Conservation (phyloP, 169 alveolate species). For the Plasmodium ovale region DNA sequence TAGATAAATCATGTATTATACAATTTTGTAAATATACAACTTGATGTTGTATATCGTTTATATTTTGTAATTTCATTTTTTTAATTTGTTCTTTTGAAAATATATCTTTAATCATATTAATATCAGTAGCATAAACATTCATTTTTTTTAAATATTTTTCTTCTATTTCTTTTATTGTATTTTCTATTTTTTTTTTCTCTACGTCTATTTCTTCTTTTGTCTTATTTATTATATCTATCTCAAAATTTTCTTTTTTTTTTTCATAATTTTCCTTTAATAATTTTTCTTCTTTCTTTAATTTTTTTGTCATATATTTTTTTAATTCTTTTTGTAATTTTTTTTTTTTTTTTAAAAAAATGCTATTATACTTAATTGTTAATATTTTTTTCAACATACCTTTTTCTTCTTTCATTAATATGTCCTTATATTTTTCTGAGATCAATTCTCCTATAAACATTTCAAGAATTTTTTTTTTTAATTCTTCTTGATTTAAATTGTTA, state of each 20-base stretch:
- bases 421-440: conserved; percentile 28
- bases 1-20: conserved; percentile 54
- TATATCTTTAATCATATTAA: conserved; percentile 40
- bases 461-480: conserved; percentile 40
- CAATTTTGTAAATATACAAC: conserved; percentile 60
- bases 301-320: conserved; percentile 20
- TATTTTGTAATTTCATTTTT: conserved; percentile 18
- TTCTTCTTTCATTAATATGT: conserved; percentile 62
- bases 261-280: conserved; percentile 35
- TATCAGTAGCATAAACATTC: conserved; percentile 50
- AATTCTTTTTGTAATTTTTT: conserved; percentile 44
- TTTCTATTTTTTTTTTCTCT: conserved; percentile 38
- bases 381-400: conserved; percentile 31
- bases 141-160: conserved; percentile 58
- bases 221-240: conserved; percentile 8
- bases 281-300: conserved; percentile 46
- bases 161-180: conserved; percentile 9
- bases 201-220: conserved; percentile 40
- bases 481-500: conserved; percentile 17
- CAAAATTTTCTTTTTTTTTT: conserved; percentile 41
- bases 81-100: conserved; percentile 11
- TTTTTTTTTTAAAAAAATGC: conserved; percentile 26
- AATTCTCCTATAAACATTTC: conserved; percentile 50
- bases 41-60: conserved; percentile 41
- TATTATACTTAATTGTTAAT: conserved; percentile 50